Evolutionary conservation across 208 protist species (phyloP).

Genomic region (Porcisia deanei): DNA sequence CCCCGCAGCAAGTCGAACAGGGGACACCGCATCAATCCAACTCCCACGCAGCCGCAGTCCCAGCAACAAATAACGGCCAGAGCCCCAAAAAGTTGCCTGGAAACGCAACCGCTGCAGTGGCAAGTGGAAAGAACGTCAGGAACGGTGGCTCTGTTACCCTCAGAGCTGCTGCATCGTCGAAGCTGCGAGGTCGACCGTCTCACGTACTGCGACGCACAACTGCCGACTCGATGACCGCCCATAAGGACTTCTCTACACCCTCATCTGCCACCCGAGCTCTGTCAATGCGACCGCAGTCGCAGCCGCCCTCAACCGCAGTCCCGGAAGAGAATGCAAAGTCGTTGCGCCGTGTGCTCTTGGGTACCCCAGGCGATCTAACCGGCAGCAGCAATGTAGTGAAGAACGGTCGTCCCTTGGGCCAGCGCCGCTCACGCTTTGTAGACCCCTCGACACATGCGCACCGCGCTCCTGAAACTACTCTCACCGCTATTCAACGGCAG

Average conservation of each 20-base stretch:
- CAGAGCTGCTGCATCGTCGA: neutral
- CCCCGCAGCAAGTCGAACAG: slow-evolving; percentile 17
- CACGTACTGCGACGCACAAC: neutral
- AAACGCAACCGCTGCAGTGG: neutral
- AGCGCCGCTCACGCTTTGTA: slow-evolving; percentile 7
- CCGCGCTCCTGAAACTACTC: neutral
- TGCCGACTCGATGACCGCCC: neutral
- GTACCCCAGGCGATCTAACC: neutral
- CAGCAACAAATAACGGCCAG: neutral
- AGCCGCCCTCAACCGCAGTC: neutral
- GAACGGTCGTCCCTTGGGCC: neutral
- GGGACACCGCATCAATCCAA: slow-evolving; percentile 1
- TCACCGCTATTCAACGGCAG: neutral
- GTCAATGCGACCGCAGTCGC: neutral
- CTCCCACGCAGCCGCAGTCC: neutral
- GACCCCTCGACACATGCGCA: slow-evolving; percentile 2
- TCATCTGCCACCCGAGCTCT: neutral
- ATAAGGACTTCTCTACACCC: neutral
- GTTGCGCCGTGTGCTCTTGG: slow-evolving; percentile 8
- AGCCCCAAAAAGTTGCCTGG: neutral
- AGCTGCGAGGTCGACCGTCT: slow-evolving; percentile 5
- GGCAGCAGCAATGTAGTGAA: neutral
- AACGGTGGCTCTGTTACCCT: neutral
- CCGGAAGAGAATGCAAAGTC: neutral
- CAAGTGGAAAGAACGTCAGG: neutral